These are phyloP conservation scores for Trypanosoma lewisi DNA, from an alignment of 208 protist species.

Conservation along the genomic window DNA sequence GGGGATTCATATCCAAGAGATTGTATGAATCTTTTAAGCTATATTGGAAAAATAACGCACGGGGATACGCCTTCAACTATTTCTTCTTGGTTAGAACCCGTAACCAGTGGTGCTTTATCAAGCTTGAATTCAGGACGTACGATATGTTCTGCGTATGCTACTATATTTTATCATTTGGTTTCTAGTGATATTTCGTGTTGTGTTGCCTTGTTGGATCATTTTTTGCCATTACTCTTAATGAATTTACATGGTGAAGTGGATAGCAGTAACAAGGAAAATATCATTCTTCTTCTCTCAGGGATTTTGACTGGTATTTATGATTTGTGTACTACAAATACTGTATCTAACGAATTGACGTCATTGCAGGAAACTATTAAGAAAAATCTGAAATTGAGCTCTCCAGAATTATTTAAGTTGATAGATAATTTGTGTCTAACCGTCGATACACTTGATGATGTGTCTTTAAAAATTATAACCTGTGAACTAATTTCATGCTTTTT, in stretches of 20 bases:
- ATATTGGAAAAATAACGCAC: slow-evolving; percentile 21
- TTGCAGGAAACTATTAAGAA: slow-evolving; percentile 5
- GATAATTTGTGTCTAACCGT: background rate
- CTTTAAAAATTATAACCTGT: slow-evolving; percentile 34
- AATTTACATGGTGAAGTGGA: slow-evolving; percentile 6
- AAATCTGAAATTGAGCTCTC: slow-evolving; percentile 9
- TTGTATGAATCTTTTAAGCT: slow-evolving; percentile 34
- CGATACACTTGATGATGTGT: slow-evolving; percentile 13
- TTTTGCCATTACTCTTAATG: slow-evolving; percentile 19
- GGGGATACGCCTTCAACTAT: background rate
- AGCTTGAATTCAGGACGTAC: slow-evolving; percentile 21
- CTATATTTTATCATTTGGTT: slow-evolving; percentile 63
- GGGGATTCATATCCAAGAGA: slow-evolving; percentile 25
- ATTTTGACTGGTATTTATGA: slow-evolving; percentile 27
- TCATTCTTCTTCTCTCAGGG: slow-evolving; percentile 23
- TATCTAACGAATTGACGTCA: no score
- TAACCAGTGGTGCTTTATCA: slow-evolving; percentile 25
- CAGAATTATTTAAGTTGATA: slow-evolving; percentile 14
- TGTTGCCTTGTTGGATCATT: slow-evolving; percentile 6
- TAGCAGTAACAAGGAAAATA: slow-evolving; percentile 12
- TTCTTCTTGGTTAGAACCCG: slow-evolving; percentile 27
- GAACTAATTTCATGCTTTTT: slow-evolving; percentile 54
- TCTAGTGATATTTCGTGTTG: slow-evolving; percentile 17
- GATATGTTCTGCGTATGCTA: slow-evolving; percentile 58
- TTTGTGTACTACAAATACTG: background rate